These are phyloP conservation scores for Crotalaria pallida DNA, from an alignment of 306 rosid genomes.

Conservation along the genomic window DNA sequence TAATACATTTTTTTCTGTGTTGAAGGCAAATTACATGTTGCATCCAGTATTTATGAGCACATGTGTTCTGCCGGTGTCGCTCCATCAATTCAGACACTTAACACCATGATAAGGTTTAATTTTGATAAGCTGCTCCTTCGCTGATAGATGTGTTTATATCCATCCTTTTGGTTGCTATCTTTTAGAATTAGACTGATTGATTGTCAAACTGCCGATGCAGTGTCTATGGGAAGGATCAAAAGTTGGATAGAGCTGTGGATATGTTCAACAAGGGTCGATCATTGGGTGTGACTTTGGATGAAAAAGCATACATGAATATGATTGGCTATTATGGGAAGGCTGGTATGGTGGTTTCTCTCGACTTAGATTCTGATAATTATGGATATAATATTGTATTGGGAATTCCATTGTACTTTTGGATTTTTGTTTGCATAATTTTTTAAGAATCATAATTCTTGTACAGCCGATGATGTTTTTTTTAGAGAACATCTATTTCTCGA, in stretches of 20 bases:
- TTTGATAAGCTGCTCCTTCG: neutral
- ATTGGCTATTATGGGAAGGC: conserved; percentile 86
- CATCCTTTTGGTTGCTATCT: conserved; percentile 7
- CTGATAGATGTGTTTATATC: neutral
- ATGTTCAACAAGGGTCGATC: conserved; percentile 62
- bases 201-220: conserved; percentile 37
- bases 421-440: neutral
- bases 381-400: conserved; percentile 4
- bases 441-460: neutral
- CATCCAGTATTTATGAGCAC: conserved; percentile 59
- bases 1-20: conserved; percentile 22
- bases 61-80: conserved; percentile 58
- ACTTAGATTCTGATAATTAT: conserved; percentile 11
- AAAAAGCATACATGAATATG: conserved; percentile 70
- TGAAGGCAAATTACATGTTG: conserved; percentile 72
- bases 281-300: conserved; percentile 53
- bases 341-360: conserved; percentile 44
- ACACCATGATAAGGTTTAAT: conserved; percentile 85
- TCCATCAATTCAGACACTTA: conserved; percentile 85
- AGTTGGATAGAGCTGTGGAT: conserved; percentile 73
- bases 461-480: neutral
- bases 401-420: conserved; percentile 1
- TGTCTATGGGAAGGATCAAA: conserved; percentile 77
- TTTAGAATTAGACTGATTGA: conserved; percentile 4
- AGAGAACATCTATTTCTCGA: neutral